Conservation (phyloP, 768 basidiomycete species). For the Dioszegia aurantiaca region DNA sequence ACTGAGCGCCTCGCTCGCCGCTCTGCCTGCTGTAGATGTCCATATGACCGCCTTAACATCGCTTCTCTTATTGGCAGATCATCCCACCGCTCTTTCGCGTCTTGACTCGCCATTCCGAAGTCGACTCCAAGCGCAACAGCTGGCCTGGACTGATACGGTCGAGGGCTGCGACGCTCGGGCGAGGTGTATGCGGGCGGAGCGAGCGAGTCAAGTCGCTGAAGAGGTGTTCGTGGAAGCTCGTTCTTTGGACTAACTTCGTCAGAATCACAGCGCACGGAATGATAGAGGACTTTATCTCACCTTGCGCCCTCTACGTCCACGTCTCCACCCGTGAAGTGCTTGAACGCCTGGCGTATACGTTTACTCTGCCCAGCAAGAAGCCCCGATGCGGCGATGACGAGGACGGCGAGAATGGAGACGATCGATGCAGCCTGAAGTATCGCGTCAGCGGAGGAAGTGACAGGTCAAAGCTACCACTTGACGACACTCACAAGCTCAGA, state of each 20-base stretch:
- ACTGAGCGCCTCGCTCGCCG: not conserved
- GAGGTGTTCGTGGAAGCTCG: conserved; percentile 5
- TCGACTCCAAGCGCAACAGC: too few relatives aligned
- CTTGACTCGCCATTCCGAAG: too few relatives aligned
- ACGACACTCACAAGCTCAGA: not conserved
- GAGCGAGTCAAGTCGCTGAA: conserved; percentile 9
- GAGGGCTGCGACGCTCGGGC: too few relatives aligned
- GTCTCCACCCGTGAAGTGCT: not conserved
- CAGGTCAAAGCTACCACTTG: not conserved
- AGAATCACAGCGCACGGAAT: not conserved
- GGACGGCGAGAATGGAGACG: not conserved
- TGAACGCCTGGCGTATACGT: not conserved
- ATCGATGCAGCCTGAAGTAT: not conserved
- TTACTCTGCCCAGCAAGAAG: conserved; percentile 1
- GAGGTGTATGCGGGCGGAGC: conserved; percentile 13
- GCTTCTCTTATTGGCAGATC: not conserved
- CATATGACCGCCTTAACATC: conserved; percentile 12
- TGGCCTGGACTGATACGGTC: too few relatives aligned
- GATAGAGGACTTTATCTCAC: not conserved
- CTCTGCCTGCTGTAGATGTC: not conserved
- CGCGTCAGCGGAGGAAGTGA: not conserved
- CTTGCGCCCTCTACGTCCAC: not conserved
- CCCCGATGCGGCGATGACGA: not conserved
- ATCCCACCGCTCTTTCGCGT: too few relatives aligned
- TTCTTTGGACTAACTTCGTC: not conserved